phyloP scores from a whole-genome alignment of 2,329 filamentous ascomycete species.

The Teratosphaeria viscida region DNA sequence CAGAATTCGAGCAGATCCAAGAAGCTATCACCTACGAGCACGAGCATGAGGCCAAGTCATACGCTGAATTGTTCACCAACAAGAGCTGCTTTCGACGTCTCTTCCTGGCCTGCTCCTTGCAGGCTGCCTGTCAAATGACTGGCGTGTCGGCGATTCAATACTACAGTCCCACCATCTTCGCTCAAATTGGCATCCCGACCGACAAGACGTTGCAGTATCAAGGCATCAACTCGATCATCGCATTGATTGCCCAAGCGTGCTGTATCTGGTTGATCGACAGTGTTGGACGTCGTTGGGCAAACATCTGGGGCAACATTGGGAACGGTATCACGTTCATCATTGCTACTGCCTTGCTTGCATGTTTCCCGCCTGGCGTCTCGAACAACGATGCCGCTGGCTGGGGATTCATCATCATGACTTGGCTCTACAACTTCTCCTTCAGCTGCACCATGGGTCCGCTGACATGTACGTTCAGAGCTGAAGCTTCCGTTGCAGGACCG shows the following conservation, averaged over 20 bases:
- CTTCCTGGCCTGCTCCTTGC: slow-evolving; percentile 57
- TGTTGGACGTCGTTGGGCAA: slow-evolving; percentile 59
- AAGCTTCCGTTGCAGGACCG: background rate
- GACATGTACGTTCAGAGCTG: slow-evolving; percentile 29
- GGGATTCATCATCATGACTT: slow-evolving; percentile 69
- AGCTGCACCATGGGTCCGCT: slow-evolving; percentile 60
- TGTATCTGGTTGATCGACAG: slow-evolving; percentile 61
- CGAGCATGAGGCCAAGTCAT: slow-evolving; percentile 57
- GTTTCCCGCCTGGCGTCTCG: slow-evolving; percentile 49
- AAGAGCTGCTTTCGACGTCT: slow-evolving; percentile 60
- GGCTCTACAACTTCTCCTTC: slow-evolving; percentile 73
- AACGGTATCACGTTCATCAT: slow-evolving; percentile 67
- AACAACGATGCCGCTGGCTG: slow-evolving; percentile 49
- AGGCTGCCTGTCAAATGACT: slow-evolving; percentile 67
- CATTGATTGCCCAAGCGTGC: slow-evolving; percentile 55
- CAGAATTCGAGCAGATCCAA: slow-evolving; percentile 63
- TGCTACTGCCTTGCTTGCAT: slow-evolving; percentile 45
- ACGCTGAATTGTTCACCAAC: slow-evolving; percentile 56
- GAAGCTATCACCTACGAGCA: slow-evolving; percentile 56
- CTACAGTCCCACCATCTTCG: slow-evolving; percentile 35
- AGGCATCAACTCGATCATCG: slow-evolving; percentile 62
- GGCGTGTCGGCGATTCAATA: slow-evolving; percentile 67
- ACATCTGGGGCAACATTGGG: slow-evolving; percentile 61
- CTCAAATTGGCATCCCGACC: slow-evolving; percentile 3
- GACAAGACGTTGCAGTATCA: slow-evolving; percentile 47